Evolutionary conservation across 495 filamentous ascomycete genomes (phyloP).

Genomic region (Entonaema liquescens): DNA sequence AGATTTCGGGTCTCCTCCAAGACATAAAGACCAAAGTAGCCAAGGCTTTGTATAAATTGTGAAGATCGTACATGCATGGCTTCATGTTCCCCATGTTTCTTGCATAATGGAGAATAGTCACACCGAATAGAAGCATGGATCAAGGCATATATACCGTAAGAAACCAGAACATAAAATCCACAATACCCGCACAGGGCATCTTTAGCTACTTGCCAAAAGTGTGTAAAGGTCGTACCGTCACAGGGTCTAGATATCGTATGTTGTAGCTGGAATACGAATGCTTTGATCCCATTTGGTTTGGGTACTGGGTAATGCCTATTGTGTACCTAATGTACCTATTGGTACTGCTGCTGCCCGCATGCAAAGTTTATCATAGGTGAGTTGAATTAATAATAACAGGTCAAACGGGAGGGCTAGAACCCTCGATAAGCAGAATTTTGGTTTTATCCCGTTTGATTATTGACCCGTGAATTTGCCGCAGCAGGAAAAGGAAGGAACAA

Average conservation of each 20-base stretch:
- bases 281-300: not conserved
- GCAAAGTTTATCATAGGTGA: not conserved
- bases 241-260: not conserved
- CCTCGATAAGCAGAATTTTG: slow-evolving; percentile 20
- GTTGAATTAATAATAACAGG: not conserved
- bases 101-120: slow-evolving; percentile 30
- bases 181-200: slow-evolving; percentile 1
- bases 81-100: slow-evolving; percentile 10
- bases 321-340: too few species aligned
- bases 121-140: slow-evolving; percentile 22
- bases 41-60: slow-evolving; percentile 7
- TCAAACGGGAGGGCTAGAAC: slow-evolving; percentile 28
- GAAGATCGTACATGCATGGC: slow-evolving; percentile 25
- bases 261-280: not conserved
- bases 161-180: not conserved
- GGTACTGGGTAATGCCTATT: too few species aligned
- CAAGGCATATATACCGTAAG: not conserved
- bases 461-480: slow-evolving; percentile 29
- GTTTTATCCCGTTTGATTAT: slow-evolving; percentile 13
- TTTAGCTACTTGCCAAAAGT: not conserved
- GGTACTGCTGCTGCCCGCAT: not conserved
- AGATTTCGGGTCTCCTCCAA: slow-evolving; percentile 2
- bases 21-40: not conserved
- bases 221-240: not conserved
- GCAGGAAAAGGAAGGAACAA: slow-evolving; percentile 5